Evolutionary conservation across 371 early-diverging fungal genomes (phyloP), one percentile per base, ranked within the genome.

Genomic region (Circinella umbellata): DNA sequence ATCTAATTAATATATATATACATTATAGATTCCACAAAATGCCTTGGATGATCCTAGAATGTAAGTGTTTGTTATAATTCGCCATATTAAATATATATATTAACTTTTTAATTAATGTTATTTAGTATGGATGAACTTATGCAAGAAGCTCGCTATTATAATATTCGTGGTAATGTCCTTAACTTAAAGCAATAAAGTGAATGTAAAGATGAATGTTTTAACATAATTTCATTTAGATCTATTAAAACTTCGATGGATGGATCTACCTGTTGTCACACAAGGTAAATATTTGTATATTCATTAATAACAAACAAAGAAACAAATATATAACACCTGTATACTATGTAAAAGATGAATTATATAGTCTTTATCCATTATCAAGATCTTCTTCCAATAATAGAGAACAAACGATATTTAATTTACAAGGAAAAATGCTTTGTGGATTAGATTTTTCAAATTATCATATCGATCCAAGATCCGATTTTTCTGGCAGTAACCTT

Each of bases 81-180:
- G 47, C 9, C 9, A 47, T 47, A 47, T 54, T 54, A 8, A 20
- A 20, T 54, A 20, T 18, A 20, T 54, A 20, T 18, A 57, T n/a
- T 64, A 18, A 65, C 9, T 4, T 38, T 9, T 20, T 51, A 5
- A 61, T 34, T 35, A 47, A 63, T 47, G 39, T 10, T 61, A 81
- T 11, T 9, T 11, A 42, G 79, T 14, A 81, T 79, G 81, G 82
- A 81, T 46, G 82, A 81, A 57, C 61, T 81, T 11, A 79, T 79
- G 73, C 82, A 81, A 67, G 82, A 81, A 66, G 82, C 82, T 49
- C 55, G 61, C 1, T 81, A 74, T 60, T 81, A 81, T 49, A 64
- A 67, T 42, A 67, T 81, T 35, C 64, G 71, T 55, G 82, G 82
- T 73, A 66, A 53, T 8, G 8, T n/a, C 0, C 6, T 51, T 3